These are phyloP conservation scores for Penicillium sp. DNA, from an alignment of 2,329 filamentous ascomycete genomes.

Conservation along the genomic window DNA sequence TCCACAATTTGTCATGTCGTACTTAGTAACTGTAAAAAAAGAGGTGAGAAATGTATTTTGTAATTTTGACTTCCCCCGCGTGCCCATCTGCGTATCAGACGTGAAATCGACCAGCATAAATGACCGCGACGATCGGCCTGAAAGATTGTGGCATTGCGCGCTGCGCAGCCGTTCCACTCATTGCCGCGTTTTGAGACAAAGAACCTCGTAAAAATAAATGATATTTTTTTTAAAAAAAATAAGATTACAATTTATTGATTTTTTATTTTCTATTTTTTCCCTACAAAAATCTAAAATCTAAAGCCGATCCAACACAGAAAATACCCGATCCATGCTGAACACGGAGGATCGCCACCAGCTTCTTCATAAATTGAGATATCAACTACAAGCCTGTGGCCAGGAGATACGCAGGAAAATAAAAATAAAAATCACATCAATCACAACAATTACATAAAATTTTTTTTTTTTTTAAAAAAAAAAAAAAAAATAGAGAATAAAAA, in stretches of 20 bases:
- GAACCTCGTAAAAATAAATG: slow-evolving; percentile 9
- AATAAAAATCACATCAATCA: neutral
- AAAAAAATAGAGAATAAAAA: neutral
- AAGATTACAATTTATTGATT: neutral
- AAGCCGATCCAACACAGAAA: slow-evolving; percentile 11
- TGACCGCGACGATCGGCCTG: slow-evolving; percentile 17
- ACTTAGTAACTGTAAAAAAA: slow-evolving; percentile 14
- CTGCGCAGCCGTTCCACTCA: slow-evolving; percentile 9
- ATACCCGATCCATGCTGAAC: slow-evolving; percentile 15
- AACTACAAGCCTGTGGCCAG: slow-evolving; percentile 21
- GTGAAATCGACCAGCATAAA: slow-evolving; percentile 2
- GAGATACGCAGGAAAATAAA: neutral
- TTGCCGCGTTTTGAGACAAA: slow-evolving; percentile 23
- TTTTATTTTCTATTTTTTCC: no score
- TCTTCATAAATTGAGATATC: slow-evolving; percentile 19
- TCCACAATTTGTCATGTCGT: slow-evolving; percentile 25
- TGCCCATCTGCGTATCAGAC: slow-evolving; percentile 2
- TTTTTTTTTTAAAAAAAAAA: neutral
- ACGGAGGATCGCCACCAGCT: slow-evolving; percentile 22
- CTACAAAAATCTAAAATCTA: neutral
- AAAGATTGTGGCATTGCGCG: slow-evolving; percentile 21
- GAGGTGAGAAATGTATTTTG: neutral
- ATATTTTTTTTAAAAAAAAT: neutral
- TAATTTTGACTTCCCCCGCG: slow-evolving; percentile 6
- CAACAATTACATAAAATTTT: slow-evolving; percentile 1